These are phyloP conservation scores for Candida fluviatilis DNA, from an alignment of 805 yeast species.

Conservation along the genomic window DNA sequence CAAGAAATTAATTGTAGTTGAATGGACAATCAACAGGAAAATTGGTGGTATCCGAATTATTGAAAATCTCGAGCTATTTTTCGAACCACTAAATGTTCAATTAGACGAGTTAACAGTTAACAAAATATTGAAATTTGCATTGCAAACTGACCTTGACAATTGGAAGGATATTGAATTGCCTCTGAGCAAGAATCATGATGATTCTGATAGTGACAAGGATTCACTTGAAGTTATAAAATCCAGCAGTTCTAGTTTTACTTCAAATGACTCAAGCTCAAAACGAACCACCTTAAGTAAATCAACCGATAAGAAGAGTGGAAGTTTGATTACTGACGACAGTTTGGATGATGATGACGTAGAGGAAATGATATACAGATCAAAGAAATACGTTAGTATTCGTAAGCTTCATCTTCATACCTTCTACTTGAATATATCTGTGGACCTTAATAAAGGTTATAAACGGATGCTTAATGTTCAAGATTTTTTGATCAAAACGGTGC, in stretches of 20 bases:
- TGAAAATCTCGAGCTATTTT: constrained; percentile 33
- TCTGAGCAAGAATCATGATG: constrained; percentile 5
- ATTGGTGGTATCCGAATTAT: constrained; percentile 41
- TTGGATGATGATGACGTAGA: constrained; percentile 29
- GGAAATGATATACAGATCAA: constrained; percentile 73
- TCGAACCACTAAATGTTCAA: constrained; percentile 35
- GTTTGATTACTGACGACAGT: constrained; percentile 5
- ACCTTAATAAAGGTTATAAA: constrained; percentile 28
- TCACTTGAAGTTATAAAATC: no score
- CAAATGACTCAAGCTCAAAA: background rate
- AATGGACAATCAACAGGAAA: constrained; percentile 40
- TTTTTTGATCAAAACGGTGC: constrained; percentile 32
- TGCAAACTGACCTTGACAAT: constrained; percentile 22
- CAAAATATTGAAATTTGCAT: constrained; percentile 33
- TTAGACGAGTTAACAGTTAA: constrained; percentile 38
- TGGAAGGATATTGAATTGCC: constrained; percentile 8
- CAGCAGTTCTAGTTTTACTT: no score
- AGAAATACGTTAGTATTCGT: constrained; percentile 65
- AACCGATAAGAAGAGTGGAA: constrained; percentile 1
- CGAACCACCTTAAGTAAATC: background rate
- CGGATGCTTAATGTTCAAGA: constrained; percentile 35
- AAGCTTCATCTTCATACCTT: constrained; percentile 38
- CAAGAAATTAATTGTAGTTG: constrained; percentile 22
- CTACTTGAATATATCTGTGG: constrained; percentile 32
- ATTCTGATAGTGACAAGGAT: constrained; percentile 6